Evolutionary conservation across 1,284 basidiomycete species (phyloP), one percentile per base, ranked within the genome.

Genomic region (Malassezia arunalokei): DNA sequence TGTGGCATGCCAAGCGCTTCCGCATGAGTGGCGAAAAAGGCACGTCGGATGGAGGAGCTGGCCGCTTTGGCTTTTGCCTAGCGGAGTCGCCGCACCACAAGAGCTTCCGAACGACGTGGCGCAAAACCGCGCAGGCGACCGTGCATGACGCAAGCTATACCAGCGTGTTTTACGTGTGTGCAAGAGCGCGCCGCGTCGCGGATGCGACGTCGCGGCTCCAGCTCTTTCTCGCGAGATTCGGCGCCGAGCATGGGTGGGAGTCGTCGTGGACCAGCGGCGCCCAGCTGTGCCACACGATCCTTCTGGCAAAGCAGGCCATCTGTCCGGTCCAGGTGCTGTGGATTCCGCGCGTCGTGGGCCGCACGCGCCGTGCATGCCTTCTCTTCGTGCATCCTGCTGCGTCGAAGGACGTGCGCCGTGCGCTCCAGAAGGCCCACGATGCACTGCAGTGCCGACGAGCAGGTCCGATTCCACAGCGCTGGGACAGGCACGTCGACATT

Each of bases 1-100:
- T 71, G 4, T 73, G 70, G 70, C 68, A 70, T 43, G 60, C 70
- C 8, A 73, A 73, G 50, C 52, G 70, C 3, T 73, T 73, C 50
- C 56, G 65, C 39, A 73, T 73, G 69, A 59, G 63, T 3, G 56
- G 53, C 1, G 59, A 63, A 9, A 68, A 68, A 47, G 59, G 57
- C 3, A 54, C 57, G 29, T 50, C 55, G 31, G 60, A 60, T 11
- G 59, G 43, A 32, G 47, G 60, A 3, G 40, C 49, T 24, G 53
- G 54, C 2, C 51, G 58, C 41, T 67, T 62, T 57, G 65, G 68
- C 8, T 69, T 62, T 27, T 60, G 58, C 14, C 51, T 71, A 15
- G 60, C 68, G 8, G 69, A 72, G 51, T 58, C 62, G 15, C 62
- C 62, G 15, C 60, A 61, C 57, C 65, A 65, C 51, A 72, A 72